These are phyloP conservation scores for Nepenthes alata DNA, from an alignment of 179 eudicot species.

Conservation along the genomic window DNA sequence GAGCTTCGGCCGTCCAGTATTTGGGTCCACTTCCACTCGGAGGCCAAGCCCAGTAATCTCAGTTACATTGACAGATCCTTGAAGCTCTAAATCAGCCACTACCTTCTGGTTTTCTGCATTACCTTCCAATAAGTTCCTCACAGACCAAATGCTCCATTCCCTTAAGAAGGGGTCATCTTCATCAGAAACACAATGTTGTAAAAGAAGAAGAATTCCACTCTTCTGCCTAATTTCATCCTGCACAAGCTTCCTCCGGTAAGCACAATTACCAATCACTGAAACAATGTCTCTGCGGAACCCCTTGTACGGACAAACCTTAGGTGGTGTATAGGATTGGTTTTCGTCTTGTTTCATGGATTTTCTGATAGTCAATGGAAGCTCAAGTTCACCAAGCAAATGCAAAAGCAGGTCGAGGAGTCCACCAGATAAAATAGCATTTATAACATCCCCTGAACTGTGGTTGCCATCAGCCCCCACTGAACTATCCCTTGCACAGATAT, in stretches of 20 bases:
- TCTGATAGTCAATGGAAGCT: constrained; percentile 62
- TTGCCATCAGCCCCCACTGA: constrained; percentile 6
- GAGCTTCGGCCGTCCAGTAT: constrained; percentile 58
- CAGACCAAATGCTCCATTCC: constrained; percentile 79
- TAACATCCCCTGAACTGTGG: constrained; percentile 17
- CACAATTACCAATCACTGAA: constrained; percentile 65
- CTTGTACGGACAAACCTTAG: constrained; percentile 55
- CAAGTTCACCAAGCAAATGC: constrained; percentile 51
- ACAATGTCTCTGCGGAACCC: constrained; percentile 78
- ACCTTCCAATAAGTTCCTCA: constrained; percentile 54
- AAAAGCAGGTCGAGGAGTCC: constrained; percentile 63
- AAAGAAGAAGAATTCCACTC: constrained; percentile 45
- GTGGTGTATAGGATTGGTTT: constrained; percentile 9
- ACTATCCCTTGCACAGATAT: constrained; percentile 40
- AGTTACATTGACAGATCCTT: constrained; percentile 62
- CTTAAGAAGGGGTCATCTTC: constrained; percentile 81
- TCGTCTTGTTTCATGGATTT: constrained; percentile 38
- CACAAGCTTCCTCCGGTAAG: constrained; percentile 42
- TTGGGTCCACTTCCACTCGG: constrained; percentile 55
- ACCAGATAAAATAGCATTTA: constrained; percentile 27
- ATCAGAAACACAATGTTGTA: constrained; percentile 75
- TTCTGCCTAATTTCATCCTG: constrained; percentile 66
- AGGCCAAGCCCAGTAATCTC: constrained; percentile 63
- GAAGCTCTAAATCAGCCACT: constrained; percentile 69
- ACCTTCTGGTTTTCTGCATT: constrained; percentile 52